Percentiles rank a stretch among this genome's conserved stretches.
phyloP scores from a whole-genome alignment of 164 flowering plant species.

The Magnolia changhungtana region DNA sequence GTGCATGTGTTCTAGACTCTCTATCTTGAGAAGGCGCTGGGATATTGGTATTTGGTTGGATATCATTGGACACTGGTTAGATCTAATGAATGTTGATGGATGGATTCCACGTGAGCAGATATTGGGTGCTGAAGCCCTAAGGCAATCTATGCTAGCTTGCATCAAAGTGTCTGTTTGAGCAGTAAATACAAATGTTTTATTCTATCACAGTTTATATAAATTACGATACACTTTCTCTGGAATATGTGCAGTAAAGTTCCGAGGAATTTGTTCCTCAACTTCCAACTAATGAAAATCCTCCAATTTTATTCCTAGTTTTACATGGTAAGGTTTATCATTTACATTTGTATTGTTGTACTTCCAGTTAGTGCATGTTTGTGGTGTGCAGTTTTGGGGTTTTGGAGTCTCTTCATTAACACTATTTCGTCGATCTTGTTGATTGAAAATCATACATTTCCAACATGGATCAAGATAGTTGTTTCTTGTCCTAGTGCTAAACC shows the following conservation, averaged over 20 bases:
- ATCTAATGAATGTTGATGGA: constrained; percentile 91
- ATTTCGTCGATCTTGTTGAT: too few species aligned
- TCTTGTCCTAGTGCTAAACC: too few species aligned
- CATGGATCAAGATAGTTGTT: too few species aligned
- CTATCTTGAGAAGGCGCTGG: constrained; percentile 74
- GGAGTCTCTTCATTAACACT: too few species aligned
- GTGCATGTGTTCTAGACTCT: constrained; percentile 2
- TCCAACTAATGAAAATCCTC: constrained; percentile 93
- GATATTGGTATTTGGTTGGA: constrained; percentile 79
- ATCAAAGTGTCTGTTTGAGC: constrained; percentile 2
- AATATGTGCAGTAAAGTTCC: constrained; percentile 82
- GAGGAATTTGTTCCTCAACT: constrained; percentile 81
- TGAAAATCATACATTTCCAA: too few species aligned
- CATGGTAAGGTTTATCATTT: constrained; percentile 45
- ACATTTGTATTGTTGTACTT: not conserved
- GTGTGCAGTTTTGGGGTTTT: too few species aligned
- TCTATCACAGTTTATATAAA: not conserved
- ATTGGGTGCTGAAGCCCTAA: constrained; percentile 94
- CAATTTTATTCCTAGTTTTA: constrained; percentile 76
- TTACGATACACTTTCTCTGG: not conserved
- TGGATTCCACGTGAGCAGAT: constrained; percentile 99
- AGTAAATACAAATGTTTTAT: not conserved
- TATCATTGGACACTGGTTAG: constrained; percentile 95
- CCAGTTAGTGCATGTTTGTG: too few species aligned
- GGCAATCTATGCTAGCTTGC: constrained; percentile 34